A percentile compares a stretch with the other conserved stretches of the same genome.
Evolutionary conservation across 768 basidiomycete species (phyloP).

Genomic region (Kwoniella shandongensis): DNA sequence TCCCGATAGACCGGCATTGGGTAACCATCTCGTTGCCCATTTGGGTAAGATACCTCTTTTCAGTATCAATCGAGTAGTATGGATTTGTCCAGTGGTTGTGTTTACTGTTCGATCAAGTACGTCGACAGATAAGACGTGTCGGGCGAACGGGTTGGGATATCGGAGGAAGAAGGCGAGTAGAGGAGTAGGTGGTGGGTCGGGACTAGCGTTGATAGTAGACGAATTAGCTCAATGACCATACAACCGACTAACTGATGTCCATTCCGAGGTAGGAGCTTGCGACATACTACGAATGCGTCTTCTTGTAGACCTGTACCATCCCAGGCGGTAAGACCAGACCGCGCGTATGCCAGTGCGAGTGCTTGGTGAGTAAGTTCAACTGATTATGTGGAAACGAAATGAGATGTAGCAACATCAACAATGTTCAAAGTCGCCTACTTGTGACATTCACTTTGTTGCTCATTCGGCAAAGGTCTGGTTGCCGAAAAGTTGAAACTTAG

Average conservation of each 20-base stretch:
- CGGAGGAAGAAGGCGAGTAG: conserved; percentile 90
- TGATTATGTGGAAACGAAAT: no score
- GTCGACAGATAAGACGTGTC: conserved; percentile 92
- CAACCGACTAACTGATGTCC: no score
- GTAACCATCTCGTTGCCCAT: conserved; percentile 82
- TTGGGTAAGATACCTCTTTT: conserved; percentile 87
- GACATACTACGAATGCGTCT: conserved; percentile 44
- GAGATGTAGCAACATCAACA: no score
- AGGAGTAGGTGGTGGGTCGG: conserved; percentile 91
- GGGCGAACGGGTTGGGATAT: conserved; percentile 92
- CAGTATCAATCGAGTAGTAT: conserved; percentile 86
- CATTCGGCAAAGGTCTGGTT: no score
- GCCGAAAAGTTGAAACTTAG: no score
- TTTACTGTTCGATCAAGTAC: conserved; percentile 81
- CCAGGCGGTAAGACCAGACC: neutral
- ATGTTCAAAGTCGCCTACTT: no score
- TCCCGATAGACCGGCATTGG: conserved; percentile 51
- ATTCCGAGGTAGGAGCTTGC: no score
- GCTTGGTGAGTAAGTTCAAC: no score
- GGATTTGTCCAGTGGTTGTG: conserved; percentile 66
- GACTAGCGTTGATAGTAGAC: conserved; percentile 50
- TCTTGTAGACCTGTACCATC: conserved; percentile 43
- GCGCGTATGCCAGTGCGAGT: no score
- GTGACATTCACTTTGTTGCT: no score
- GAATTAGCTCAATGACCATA: neutral